Conservation (phyloP, 345 rosid genomes). For the Angophora floribunda region DNA sequence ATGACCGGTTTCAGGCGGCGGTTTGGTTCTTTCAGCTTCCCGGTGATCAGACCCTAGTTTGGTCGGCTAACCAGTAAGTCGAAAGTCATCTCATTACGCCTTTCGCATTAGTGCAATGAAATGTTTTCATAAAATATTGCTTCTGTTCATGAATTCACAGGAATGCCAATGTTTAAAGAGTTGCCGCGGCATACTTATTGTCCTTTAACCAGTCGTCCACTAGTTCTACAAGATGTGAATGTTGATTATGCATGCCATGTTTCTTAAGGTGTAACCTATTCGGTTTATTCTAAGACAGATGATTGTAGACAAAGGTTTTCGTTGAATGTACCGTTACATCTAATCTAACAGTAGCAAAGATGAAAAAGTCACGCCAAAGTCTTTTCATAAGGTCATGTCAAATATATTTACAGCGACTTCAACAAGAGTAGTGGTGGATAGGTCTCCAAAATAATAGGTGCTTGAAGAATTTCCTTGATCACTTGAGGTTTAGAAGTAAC, state of each 20-base stretch:
- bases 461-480: neutral
- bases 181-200: neutral
- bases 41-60: constrained; percentile 63
- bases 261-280: neutral
- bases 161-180: neutral
- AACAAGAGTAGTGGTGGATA: neutral
- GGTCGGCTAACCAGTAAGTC: constrained; percentile 75
- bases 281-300: neutral
- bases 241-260: neutral
- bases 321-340: neutral
- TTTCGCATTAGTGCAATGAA: neutral
- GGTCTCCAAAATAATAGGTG: neutral
- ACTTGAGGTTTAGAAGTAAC: neutral
- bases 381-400: neutral
- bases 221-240: neutral
- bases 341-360: neutral
- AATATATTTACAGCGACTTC: neutral
- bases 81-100: neutral
- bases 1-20: constrained; percentile 33
- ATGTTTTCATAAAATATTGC: neutral
- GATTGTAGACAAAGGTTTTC: neutral
- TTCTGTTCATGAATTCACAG: neutral
- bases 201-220: neutral
- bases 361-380: neutral
- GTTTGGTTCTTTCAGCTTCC: constrained; percentile 79